Evolutionary conservation across 2,329 filamentous ascomycete species (phyloP), one percentile per base, ranked within the genome.

Genomic region (Claviceps monticola): DNA sequence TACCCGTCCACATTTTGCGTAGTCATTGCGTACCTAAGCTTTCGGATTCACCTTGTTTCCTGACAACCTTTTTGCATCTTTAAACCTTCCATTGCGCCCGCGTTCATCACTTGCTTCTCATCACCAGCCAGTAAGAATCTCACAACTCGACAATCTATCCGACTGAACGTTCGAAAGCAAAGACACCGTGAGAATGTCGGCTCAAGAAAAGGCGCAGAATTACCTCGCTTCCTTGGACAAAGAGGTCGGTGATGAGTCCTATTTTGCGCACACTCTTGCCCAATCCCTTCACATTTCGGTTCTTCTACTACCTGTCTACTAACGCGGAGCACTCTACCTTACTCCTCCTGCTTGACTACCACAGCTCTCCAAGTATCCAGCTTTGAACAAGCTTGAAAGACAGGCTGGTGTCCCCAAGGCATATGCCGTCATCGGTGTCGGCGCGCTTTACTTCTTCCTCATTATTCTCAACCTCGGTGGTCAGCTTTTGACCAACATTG

Each of bases 401-500:
- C 82, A 86, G 70, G 85, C 84, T 58, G 82, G 79, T 53, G 78
- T 93, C 49, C 88, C 88, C 66, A 94, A 94, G 77, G 84, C 86
- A 63, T 93, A 94, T 68, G 84, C 81, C 58, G 78, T 86, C 64
- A 82, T 91, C 61, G 88, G 87, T 61, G 65, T 88, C 53, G 83
- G 71, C 55, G 82, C 82, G 49, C 79, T 90, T 59, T 94, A 94
- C 77, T 88, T 93, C 74, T 88, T 91, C 75, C 80, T 93, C 61
- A 87, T 93, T 71, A 82, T 93, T 74, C 89, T 94, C 78, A 94
- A 94, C 79, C 85, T 93, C 58, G 88, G 84, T 57, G 87, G 88
- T 61, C 86, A 90, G 71, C 84, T 93, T 64, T 75, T 94, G 60
- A 89, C 88, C 71, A 94, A 94, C 74, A 71, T 89, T 59, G 86